Evolutionary conservation across 2,329 filamentous ascomycete genomes (phyloP).

Genomic region (Phyllosticta capitalensis): DNA sequence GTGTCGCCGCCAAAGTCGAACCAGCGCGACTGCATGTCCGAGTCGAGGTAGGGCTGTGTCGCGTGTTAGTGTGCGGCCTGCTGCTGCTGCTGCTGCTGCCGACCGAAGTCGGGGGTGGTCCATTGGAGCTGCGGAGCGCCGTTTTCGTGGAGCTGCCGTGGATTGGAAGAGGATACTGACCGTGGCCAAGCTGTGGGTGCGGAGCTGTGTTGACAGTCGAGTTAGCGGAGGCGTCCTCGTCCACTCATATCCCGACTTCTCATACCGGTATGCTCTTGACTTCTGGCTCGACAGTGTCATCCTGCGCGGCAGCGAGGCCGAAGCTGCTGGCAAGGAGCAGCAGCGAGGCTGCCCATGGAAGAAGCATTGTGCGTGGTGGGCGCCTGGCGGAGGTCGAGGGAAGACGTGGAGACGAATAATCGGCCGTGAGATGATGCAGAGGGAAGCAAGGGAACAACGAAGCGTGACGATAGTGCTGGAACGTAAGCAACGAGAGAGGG

Average conservation of each 20-base stretch:
- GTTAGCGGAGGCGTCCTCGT: conserved; percentile 16
- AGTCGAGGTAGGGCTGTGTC: conserved; percentile 82
- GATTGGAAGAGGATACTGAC: conserved; percentile 45
- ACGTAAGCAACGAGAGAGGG: background rate
- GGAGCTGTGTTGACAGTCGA: conserved; percentile 48
- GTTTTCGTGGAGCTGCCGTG: background rate
- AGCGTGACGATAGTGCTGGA: background rate
- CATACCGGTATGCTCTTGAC: conserved; percentile 58
- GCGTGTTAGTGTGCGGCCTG: background rate
- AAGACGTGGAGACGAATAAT: background rate
- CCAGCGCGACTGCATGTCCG: conserved; percentile 96
- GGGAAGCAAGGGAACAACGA: background rate
- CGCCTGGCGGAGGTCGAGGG: background rate
- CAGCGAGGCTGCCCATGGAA: conserved; percentile 25
- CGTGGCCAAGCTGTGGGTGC: conserved; percentile 75
- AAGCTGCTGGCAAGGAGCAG: conserved; percentile 30
- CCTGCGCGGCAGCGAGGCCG: conserved; percentile 24
- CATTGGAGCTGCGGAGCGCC: background rate
- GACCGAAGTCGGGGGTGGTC: background rate
- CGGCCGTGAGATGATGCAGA: background rate
- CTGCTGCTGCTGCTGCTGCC: background rate
- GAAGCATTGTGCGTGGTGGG: conserved; percentile 21
- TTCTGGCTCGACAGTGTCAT: conserved; percentile 26
- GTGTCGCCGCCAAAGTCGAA: conserved; percentile 98
- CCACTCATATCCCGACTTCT: background rate